A percentile compares a stretch with the other conserved stretches of the same genome.
Conservation (phyloP, 202 grass and related monocot species). For the Panicum virgatum region DNA sequence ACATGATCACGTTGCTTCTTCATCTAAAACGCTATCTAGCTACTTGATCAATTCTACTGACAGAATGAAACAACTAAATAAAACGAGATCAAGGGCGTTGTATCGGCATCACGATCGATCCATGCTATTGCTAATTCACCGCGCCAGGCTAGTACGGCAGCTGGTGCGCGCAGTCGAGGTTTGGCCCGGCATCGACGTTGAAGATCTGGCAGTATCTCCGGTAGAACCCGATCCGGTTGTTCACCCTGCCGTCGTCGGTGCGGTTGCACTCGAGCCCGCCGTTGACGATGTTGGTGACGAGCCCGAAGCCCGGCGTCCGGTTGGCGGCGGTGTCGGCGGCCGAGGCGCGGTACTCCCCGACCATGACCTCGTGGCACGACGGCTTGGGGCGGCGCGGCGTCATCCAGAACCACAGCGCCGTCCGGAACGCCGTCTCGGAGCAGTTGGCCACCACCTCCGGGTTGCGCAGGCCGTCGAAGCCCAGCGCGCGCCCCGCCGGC, state of each 20-base stretch:
- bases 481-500: slow-evolving; percentile 67
- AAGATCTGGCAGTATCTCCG: slow-evolving; percentile 60
- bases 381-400: slow-evolving; percentile 63
- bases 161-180: slow-evolving; percentile 78
- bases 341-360: slow-evolving; percentile 57
- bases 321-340: slow-evolving; percentile 48
- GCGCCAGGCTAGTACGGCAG: slow-evolving; percentile 41
- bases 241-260: slow-evolving; percentile 42
- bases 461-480: slow-evolving; percentile 75
- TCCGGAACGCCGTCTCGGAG: slow-evolving; percentile 68
- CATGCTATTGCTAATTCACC: neutral
- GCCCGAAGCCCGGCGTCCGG: slow-evolving; percentile 60
- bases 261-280: slow-evolving; percentile 80
- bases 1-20: too few species aligned
- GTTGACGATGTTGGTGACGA: slow-evolving; percentile 88
- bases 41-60: neutral
- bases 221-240: slow-evolving; percentile 66
- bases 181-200: slow-evolving; percentile 55
- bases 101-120: neutral
- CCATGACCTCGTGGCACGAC: slow-evolving; percentile 91
- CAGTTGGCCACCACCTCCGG: slow-evolving; percentile 73
- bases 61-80: neutral
- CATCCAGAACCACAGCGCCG: slow-evolving; percentile 93
- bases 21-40: too few species aligned
- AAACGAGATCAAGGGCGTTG: neutral